Evolutionary conservation across 1,284 basidiomycete species (phyloP).

Genomic region (Microbotryomycetes sp.): DNA sequence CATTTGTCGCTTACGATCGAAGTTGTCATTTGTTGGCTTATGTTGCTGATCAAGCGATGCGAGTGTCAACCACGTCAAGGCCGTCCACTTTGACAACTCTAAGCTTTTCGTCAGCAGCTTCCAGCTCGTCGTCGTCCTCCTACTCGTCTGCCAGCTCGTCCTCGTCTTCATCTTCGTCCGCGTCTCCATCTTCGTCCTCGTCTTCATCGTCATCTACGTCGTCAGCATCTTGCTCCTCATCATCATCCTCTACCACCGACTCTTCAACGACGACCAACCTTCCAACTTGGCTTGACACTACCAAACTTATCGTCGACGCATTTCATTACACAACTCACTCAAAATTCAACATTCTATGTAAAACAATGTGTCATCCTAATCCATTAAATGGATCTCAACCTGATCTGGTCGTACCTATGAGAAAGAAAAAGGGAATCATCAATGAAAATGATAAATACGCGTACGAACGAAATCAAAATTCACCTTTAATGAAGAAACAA

Average conservation of each 20-base stretch:
- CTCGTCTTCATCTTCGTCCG: neutral
- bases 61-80: too few species aligned
- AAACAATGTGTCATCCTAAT: conserved; percentile 16
- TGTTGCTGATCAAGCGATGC: neutral
- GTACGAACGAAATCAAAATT: too few species aligned
- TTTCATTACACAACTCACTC: conserved; percentile 16
- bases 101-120: too few species aligned
- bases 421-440: neutral
- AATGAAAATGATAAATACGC: too few species aligned
- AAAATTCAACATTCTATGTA: conserved; percentile 8
- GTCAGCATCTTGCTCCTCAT: neutral
- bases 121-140: too few species aligned
- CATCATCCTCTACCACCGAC: neutral
- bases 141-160: neutral
- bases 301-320: conserved; percentile 17
- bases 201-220: neutral
- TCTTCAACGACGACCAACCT: neutral
- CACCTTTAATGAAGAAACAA: too few species aligned
- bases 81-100: too few species aligned
- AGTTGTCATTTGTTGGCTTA: neutral
- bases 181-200: neutral
- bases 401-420: conserved; percentile 16
- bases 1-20: neutral
- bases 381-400: conserved; percentile 15
- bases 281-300: neutral